Conservation (phyloP, 2,329 filamentous ascomycete species). For the Aspergillus hortae region DNA sequence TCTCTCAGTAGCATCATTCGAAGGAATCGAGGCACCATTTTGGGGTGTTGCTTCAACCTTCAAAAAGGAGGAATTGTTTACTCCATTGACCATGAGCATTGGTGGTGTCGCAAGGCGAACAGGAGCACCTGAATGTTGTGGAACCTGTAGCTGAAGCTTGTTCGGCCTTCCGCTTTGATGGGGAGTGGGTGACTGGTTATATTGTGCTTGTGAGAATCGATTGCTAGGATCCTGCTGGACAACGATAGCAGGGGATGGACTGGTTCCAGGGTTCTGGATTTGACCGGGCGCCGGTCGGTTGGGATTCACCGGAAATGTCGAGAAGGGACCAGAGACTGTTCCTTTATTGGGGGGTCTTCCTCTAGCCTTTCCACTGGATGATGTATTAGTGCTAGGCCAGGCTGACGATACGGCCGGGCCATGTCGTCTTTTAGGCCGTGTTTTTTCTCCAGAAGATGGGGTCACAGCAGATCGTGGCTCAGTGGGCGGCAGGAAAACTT, state of each 20-base stretch:
- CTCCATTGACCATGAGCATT: constrained; percentile 37
- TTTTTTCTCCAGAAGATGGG: constrained; percentile 50
- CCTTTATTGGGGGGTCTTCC: constrained; percentile 76
- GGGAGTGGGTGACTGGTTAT: constrained; percentile 26
- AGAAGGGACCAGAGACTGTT: constrained; percentile 62
- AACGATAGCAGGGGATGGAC: constrained; percentile 40
- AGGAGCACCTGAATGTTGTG: constrained; percentile 37
- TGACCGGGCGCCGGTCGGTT: constrained; percentile 47
- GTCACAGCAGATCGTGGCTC: constrained; percentile 71
- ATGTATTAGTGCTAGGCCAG: constrained; percentile 67
- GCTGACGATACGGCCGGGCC: constrained; percentile 87
- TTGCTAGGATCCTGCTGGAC: constrained; percentile 36
- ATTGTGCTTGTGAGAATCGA: constrained; percentile 14
- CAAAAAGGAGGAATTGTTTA: constrained; percentile 21
- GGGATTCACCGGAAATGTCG: constrained; percentile 64
- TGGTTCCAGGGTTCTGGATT: constrained; percentile 36
- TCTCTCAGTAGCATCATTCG: constrained; percentile 3
- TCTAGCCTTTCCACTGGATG: constrained; percentile 66
- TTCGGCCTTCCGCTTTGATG: constrained; percentile 26
- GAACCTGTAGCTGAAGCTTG: constrained; percentile 43
- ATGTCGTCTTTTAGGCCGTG: constrained; percentile 56
- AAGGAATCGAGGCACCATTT: constrained; percentile 12
- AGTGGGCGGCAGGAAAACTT: constrained; percentile 41
- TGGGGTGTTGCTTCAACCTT: constrained; percentile 12
- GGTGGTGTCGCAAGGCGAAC: constrained; percentile 44